Conservation (phyloP, 108 stramenopile species). For the Conticribra weissflogii region DNA sequence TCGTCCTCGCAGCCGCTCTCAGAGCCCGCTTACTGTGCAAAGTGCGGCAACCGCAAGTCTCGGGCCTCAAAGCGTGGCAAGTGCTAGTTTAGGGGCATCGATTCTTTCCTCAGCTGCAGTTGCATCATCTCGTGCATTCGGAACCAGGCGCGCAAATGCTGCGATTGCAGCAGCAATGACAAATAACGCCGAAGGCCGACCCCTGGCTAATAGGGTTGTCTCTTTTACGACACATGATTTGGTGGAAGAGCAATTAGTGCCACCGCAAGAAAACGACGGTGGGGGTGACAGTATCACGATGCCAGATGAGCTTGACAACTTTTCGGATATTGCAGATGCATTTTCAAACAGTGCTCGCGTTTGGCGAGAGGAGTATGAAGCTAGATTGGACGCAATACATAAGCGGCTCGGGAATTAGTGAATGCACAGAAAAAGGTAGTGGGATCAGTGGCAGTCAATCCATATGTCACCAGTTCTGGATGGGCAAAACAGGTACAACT, state of each 20-base stretch:
- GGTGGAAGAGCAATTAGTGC: slow-evolving; percentile 20
- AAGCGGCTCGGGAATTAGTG: slow-evolving; percentile 43
- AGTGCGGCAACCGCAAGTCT: slow-evolving; percentile 41
- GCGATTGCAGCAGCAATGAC: slow-evolving; percentile 26
- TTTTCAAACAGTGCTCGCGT: slow-evolving; percentile 47
- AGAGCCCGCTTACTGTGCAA: slow-evolving; percentile 56
- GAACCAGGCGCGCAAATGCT: slow-evolving; percentile 43
- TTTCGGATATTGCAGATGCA: slow-evolving; percentile 54
- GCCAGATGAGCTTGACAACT: slow-evolving; percentile 57
- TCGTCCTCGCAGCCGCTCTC: slow-evolving; percentile 31
- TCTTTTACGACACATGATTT: slow-evolving; percentile 48
- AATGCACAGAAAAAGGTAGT: no score
- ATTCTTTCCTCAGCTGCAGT: slow-evolving; percentile 51
- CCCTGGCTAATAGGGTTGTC: slow-evolving; percentile 51
- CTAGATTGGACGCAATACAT: slow-evolving; percentile 53
- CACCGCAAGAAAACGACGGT: slow-evolving; percentile 34
- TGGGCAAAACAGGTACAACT: background rate
- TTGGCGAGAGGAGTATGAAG: slow-evolving; percentile 61
- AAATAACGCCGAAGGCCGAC: slow-evolving; percentile 35
- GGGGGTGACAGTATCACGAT: slow-evolving; percentile 55
- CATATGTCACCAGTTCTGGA: background rate
- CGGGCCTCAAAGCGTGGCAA: slow-evolving; percentile 48
- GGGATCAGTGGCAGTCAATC: no score
- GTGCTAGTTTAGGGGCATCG: slow-evolving; percentile 45
- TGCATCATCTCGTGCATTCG: slow-evolving; percentile 42